These are phyloP conservation scores for Clohesyomyces aquaticus DNA, from an alignment of 495 filamentous ascomycete genomes.

Conservation along the genomic window DNA sequence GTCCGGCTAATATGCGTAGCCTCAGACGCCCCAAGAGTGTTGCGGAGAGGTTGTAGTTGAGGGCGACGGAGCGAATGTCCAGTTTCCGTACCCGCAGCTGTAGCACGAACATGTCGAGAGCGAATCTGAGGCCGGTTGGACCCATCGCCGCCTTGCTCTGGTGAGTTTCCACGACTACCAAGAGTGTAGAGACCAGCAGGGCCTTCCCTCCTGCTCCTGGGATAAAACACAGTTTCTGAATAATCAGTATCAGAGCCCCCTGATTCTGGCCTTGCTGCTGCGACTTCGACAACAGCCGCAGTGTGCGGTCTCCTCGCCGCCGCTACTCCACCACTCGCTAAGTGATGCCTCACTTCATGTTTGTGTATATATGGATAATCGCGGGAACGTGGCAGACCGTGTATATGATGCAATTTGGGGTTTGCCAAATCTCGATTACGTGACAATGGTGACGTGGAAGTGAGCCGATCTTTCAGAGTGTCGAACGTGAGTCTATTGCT, in stretches of 20 bases:
- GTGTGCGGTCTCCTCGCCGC: constrained; percentile 1
- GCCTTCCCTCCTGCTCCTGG: not conserved
- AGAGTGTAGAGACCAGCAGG: no score
- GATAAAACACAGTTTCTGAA: constrained; percentile 15
- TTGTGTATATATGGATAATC: constrained; percentile 23
- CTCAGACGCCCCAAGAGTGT: no score
- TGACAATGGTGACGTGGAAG: not conserved
- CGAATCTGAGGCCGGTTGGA: no score
- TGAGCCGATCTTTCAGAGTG: not conserved
- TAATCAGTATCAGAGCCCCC: not conserved
- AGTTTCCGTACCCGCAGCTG: no score
- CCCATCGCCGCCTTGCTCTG: no score
- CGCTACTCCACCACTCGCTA: not conserved
- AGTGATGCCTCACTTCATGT: constrained; percentile 5
- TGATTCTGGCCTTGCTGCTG: not conserved
- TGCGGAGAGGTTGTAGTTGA: no score
- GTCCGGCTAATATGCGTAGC: no score
- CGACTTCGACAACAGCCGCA: not conserved
- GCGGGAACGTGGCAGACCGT: constrained; percentile 3
- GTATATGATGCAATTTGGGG: constrained; percentile 23
- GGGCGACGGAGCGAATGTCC: no score
- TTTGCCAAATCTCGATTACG: not conserved
- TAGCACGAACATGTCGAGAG: no score
- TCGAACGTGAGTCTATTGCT: not conserved
- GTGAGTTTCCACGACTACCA: no score